These are phyloP conservation scores for Chlamydomonas asymmetrica DNA, from an alignment of 139 green algal species.

Conservation along the genomic window DNA sequence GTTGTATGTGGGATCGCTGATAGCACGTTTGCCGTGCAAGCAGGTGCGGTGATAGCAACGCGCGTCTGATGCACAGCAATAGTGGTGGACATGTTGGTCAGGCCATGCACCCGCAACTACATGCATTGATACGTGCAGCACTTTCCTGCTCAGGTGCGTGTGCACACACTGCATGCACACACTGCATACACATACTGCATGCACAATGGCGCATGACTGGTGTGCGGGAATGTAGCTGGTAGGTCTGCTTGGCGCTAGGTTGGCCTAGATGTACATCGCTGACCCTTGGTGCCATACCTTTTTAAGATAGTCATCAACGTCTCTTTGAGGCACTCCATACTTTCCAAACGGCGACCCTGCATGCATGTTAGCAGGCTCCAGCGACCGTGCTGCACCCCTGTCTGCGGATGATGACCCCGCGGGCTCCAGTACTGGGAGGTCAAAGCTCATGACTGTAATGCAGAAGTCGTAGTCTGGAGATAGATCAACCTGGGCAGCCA, in stretches of 20 bases:
- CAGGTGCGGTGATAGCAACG: no score
- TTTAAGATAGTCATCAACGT: conserved; percentile 1
- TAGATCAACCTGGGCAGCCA: conserved; percentile 2
- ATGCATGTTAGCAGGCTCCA: not conserved
- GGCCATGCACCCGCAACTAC: not conserved
- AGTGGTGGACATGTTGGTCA: not conserved
- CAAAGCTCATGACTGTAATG: conserved; percentile 8
- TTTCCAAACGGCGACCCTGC: not conserved
- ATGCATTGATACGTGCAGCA: not conserved
- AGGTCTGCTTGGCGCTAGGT: not conserved
- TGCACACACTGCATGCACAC: no score
- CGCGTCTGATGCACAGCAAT: no score
- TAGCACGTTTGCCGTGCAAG: no score
- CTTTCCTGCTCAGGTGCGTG: not conserved
- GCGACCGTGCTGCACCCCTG: no score
- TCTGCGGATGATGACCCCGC: no score
- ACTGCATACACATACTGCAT: not conserved
- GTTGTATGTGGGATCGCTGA: no score
- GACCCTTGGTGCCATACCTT: no score
- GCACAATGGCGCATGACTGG: conserved; percentile 5
- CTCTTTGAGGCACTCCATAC: not conserved
- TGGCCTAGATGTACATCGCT: no score
- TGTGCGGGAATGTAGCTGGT: not conserved
- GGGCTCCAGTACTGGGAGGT: not conserved
- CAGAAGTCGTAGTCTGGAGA: conserved; percentile 23